Base-by-base conservation (phyloP, 495 filamentous ascomycete genomes). In the Neurospora sp. region DNA sequence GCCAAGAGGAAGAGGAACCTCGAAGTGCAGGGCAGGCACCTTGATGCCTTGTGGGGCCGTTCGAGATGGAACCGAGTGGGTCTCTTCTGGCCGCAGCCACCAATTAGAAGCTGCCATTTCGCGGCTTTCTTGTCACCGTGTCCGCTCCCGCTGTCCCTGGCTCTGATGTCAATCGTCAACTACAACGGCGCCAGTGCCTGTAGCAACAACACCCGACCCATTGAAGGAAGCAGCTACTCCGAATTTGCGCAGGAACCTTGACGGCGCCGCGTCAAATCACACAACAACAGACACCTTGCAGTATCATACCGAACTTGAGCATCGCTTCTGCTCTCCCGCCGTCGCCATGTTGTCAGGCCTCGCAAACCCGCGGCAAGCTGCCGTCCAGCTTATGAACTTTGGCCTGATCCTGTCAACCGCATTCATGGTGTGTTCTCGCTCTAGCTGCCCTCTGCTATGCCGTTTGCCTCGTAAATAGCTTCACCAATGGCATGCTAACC, bases 311-410 rank as follows among this genome's bases (percentile, higher is more conserved):
- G 69, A 38, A 46, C 23, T 37, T 48, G n/a, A 69, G 44, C 38
- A 69, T 38, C 54, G 31, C 54, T 35, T 27, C 54, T 66, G 54
- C 54, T 66, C 27, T 31, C 3, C 54, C 27, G 54, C 42, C 35
- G 59, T 16, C 72, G 75, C 44, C 70, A 97, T 97, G 94, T 79
- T 96, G 73, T 93, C 92, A 71, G 83, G 86, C 41, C 83, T 95
- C 72, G 82, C 84, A 75, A 92, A 94, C 78, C 91, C 94, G 71
- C 93, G 95, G 77, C 94, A 96, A 77, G 88, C 92, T 41, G 89
- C 93, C 75, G 87, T 91, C n/a, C 96, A 98, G 84, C 81, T 94
- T 75, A 90, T 99, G 78, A 98, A 97, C 81, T 98, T 99, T 81
- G 96, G 90, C 8, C 89, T 99, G 59, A 94, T 98, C 70, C 90